Evolutionary conservation across 1,284 basidiomycete species (phyloP), one percentile per base, ranked within the genome.

Genomic region (Malassezia psittaci): DNA sequence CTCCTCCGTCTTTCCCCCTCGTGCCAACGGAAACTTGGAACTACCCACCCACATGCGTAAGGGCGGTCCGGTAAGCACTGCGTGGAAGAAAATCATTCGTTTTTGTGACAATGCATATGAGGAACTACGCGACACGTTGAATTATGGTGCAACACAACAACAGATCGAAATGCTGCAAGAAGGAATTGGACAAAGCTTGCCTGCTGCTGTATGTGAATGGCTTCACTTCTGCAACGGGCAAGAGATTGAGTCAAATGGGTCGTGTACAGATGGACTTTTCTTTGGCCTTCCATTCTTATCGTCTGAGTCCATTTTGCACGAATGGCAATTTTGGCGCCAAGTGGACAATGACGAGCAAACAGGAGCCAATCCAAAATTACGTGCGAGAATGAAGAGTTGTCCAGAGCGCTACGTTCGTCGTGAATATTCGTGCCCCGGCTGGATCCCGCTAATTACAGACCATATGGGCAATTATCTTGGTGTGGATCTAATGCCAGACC

Each of bases 381-480:
- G 61, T 36, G 61, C 58, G 32, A 54, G 59, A 37, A 96, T 96
- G 93, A 83, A 83, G 55, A 88, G 86, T 37, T 85, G 94, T 65
- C 94, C 93, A 0, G 83, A 85, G 8, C 82, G 83, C n/a, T 98
- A 89, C 87, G 83, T 96, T 64, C 84, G 87, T 69, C 81, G 80
- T 63, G 84, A 85, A 59, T 98, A 98, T 77, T 90, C 90, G 21
- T 87, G 88, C 73, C 82, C 87, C 51, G 93, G 91, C 15, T 98
- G 93, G 93, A 83, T 98, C 66, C 93, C 93, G 12, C 84, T 98
- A 60, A 81, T 96, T 54, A 85, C 85, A 39, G 93, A 99, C 77
- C 87, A 87, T 63, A 84, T 84, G 16, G 94, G 93, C 24, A 99
- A 99, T 77, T 99, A 99, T 74, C 82, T 96, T 60, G 93, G 93